phyloP scores from a whole-genome alignment of 2,329 filamentous ascomycete species.

The Xylariaceae sp. region DNA sequence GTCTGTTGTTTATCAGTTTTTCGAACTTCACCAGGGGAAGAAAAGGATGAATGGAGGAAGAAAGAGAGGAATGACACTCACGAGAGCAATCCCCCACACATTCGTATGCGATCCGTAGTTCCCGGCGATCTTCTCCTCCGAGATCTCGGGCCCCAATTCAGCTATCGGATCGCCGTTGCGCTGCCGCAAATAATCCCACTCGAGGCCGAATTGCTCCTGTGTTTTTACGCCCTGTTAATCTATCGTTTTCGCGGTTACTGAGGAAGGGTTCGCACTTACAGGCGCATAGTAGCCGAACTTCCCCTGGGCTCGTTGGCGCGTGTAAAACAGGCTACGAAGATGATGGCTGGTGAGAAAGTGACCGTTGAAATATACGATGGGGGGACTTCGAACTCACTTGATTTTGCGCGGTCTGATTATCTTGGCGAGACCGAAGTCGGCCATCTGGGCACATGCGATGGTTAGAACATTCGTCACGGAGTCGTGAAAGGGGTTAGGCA shows the following conservation, averaged over 20 bases:
- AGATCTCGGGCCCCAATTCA: conserved; percentile 15
- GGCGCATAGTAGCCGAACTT: conserved; percentile 19
- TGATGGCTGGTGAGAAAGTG: background rate
- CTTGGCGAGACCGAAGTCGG: conserved; percentile 19
- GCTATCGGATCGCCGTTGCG: background rate
- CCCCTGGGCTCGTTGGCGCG: background rate
- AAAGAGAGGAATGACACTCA: conserved; percentile 4
- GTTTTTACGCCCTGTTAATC: background rate
- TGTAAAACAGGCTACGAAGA: conserved; percentile 15
- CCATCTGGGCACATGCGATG: conserved; percentile 11
- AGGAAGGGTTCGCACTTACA: conserved; percentile 7
- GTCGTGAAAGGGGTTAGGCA: background rate
- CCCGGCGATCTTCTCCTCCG: conserved; percentile 18
- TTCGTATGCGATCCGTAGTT: conserved; percentile 22
- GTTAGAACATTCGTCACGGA: background rate
- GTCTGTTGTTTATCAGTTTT: conserved; percentile 7
- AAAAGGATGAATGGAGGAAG: background rate
- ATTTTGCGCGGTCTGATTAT: conserved; percentile 18
- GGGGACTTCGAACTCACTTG: conserved; percentile 14
- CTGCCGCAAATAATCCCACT: conserved; percentile 20
- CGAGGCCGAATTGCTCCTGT: conserved; percentile 24
- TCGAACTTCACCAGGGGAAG: background rate
- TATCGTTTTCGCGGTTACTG: background rate
- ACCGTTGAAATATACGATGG: background rate
- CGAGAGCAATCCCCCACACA: conserved; percentile 22